Evolutionary conservation across 2,329 filamentous ascomycete genomes (phyloP), one percentile per base, ranked within the genome.

Genomic region (Sarocladiaceae sp.): DNA sequence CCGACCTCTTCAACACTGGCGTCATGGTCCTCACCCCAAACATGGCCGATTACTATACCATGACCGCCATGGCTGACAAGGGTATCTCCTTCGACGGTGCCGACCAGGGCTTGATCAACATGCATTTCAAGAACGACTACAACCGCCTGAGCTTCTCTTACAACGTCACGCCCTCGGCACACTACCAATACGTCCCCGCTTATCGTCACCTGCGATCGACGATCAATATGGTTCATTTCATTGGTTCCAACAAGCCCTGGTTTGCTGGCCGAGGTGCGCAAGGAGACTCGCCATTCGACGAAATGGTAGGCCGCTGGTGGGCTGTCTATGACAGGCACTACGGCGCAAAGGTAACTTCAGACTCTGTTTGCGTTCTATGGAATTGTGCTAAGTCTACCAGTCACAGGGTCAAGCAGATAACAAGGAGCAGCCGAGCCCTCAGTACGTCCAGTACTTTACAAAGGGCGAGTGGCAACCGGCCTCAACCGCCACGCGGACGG

Each of bases 1-100:
- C 93, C 26, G 93, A 98, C 67, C 78, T 90, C 49, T 97, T 97
- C 80, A 98, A 98, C 67, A 89, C 86, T n/a, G 93, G 93, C 57
- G 81, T 98, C 55, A 94, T 98, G 88, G 88, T 89, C 27, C 66
- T 98, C 48, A 83, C 76, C 13, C 93, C 93, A 26, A 85, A 91
- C 64, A 72, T 90, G 76, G 85, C 83, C 46, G 90, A 95, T 53
- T 97, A 90, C 65, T 83, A 88, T 66, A 85, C 88, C 33, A 74
- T 98, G 59, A 73, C 82, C 51, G 87, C 86, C 50, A 81, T 96
- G 73, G 89, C 93, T 20, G 78, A 89, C 54, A 75, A 82, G 45
- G 90, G 90, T 20, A 86, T 91, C 60, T 96, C 90, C 51, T 98
- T 98, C 59, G 93, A 98, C 61, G 93, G 93, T 40, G 93, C 93